Base-by-base conservation (phyloP, 2,329 filamentous ascomycete genomes). In the Alternaria tenuissima region DNA sequence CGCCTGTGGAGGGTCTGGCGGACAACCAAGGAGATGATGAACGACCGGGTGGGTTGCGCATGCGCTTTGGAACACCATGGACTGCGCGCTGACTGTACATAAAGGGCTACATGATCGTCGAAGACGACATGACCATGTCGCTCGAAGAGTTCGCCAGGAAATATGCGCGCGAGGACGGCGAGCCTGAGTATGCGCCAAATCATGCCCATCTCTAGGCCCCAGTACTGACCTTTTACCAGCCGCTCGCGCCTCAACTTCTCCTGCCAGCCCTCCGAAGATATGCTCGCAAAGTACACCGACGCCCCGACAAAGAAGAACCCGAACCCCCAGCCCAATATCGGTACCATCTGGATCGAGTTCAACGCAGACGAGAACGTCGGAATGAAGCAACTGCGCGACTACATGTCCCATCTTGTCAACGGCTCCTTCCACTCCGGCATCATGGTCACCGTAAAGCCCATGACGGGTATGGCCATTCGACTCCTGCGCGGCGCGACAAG, bases 331-430 rank as follows among this genome's bases (percentile, higher is more conserved):
- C 85, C 90, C 55, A 89, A 92, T 72, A 91, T 93, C 78, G 95
- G 95, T 75, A 91, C 89, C 56, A 90, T 99, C 82, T 97, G 92
- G 87, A 87, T 98, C 73, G 93, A 98, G 81, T 99, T 99, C 84
- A 90, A 92, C 75, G 82, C 86, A 66, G 92, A 96, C 68, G 83
- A 89, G 65, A 87, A 86, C 57, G 90, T 98, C 61, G 95, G 95
- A 69, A 92, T 97, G 76, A 93, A 93, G 81, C 92, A 97, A 79
- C 91, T 98, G 80, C 93, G 94, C 79, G 85, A 87, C 59, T 99
- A 97, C 80, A 93, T 93, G 70, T 89, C 93, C 75, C 88, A 92
- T 80, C 89, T 96, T 75, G 86, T 89, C 71, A 84, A 89, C 67
- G 89, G 93, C 80, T 89, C 91, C 82, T 94, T 91, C 85, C 90